Conservation (phyloP, 352 stramenopile species). For the Aphanomyces invadans region DNA sequence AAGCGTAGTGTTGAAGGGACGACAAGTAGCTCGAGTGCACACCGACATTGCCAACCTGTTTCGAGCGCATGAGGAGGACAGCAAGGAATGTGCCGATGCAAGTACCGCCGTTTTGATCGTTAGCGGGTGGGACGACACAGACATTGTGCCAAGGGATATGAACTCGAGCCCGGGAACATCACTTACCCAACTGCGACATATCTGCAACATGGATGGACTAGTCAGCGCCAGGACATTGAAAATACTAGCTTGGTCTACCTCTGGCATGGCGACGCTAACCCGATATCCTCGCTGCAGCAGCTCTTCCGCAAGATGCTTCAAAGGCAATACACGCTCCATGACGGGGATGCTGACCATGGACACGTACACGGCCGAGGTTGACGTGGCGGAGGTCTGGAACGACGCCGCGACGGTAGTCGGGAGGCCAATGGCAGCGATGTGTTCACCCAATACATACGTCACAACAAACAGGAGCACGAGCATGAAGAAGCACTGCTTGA, state of each 20-base stretch:
- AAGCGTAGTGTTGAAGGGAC: slow-evolving; percentile 65
- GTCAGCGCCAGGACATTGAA: background rate
- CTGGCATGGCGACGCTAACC: slow-evolving; percentile 69
- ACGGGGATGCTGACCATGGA: slow-evolving; percentile 80
- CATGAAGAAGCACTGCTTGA: slow-evolving; percentile 6
- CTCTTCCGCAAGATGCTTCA: slow-evolving; percentile 70
- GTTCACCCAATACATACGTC: slow-evolving; percentile 9
- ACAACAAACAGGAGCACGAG: slow-evolving; percentile 3
- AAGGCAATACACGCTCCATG: slow-evolving; percentile 69
- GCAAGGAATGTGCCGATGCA: background rate
- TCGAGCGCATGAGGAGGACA: too few species aligned
- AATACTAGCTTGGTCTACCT: too few species aligned
- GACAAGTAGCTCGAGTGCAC: slow-evolving; percentile 61
- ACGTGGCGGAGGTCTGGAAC: background rate
- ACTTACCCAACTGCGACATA: slow-evolving; percentile 66
- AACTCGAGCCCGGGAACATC: slow-evolving; percentile 74
- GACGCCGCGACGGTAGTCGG: background rate
- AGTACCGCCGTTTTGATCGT: slow-evolving; percentile 18
- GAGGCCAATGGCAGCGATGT: slow-evolving; percentile 16
- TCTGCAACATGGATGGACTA: slow-evolving; percentile 28
- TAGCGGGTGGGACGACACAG: background rate
- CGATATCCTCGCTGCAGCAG: slow-evolving; percentile 62
- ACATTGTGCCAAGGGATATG: slow-evolving; percentile 62
- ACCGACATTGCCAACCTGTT: slow-evolving; percentile 17
- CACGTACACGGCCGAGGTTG: slow-evolving; percentile 37